Base-by-base conservation (phyloP, 129 eudicot species). In the carrot (Daucus carota) region DNA sequence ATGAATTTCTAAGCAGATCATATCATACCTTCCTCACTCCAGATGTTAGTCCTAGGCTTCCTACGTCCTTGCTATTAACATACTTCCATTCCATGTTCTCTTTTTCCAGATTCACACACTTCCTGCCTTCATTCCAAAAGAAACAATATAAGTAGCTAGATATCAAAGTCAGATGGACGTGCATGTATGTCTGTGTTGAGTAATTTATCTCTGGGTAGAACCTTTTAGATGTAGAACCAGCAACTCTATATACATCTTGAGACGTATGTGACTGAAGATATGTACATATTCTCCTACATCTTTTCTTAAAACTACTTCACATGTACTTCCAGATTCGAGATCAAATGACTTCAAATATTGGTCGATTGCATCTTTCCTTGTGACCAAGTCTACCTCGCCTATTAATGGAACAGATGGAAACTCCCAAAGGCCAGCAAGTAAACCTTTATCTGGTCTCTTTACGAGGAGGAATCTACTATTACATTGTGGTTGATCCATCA, bases 401-500 rank as follows among this genome's bases (percentile, higher is more conserved):
- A 80, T 78, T 77, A 94, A 52, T 9, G 81, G 82, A 78, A 94
- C 97, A 10, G 97, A 89, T 17, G 98, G 98, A 71, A 94, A 94
- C 83, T 94, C 98, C 97, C 98, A 94, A 45, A 94, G 93, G 31
- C 98, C 98, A 69, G 97, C 97, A 76, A 94, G 98, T 85, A 94
- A 82, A 77, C 98, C 98, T 75, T 82, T 87, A 75, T 91, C 87
- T 32, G 98, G 96, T 77, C 98, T 94, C 81, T 89, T 94, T 14
- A 94, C 97, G 73, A 94, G 91, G 81, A 91, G 79, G 80, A 81
- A 91, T 46, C 72, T 85, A 74, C 85, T 84, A 38, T 52, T 80
- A 31, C 79, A 76, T 71, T 72, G 85, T 33, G 80, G 70, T 63
- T 24, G 79, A 68, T 77, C 85, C 28, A 10, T 31, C 72, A 52